These are phyloP conservation scores for Lepidium didymum DNA, from an alignment of 345 rosid species.

Conservation along the genomic window DNA sequence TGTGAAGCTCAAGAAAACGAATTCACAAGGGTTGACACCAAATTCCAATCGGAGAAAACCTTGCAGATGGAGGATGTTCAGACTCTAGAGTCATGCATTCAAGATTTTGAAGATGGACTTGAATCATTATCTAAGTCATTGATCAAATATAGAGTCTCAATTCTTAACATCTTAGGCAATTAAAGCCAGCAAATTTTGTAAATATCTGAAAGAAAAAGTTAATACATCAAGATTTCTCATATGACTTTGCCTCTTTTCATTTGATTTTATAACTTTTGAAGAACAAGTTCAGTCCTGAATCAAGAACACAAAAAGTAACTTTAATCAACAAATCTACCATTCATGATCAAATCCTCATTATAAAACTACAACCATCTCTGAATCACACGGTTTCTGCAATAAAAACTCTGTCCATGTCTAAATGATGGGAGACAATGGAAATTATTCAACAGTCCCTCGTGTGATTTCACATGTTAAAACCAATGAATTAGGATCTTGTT, in stretches of 20 bases:
- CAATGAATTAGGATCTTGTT: neutral
- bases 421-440: neutral
- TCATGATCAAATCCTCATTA: neutral
- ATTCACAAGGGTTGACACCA: conserved; percentile 16
- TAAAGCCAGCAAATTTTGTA: conserved; percentile 1
- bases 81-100: conserved; percentile 27
- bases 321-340: too few relatives aligned
- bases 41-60: conserved; percentile 2
- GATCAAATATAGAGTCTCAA: conserved; percentile 36
- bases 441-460: neutral
- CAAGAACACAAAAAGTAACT: too few relatives aligned
- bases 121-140: conserved; percentile 23
- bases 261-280: too few relatives aligned
- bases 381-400: neutral
- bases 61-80: conserved; percentile 15
- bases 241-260: too few relatives aligned
- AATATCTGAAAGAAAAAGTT: neutral
- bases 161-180: conserved; percentile 33
- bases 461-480: neutral
- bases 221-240: neutral
- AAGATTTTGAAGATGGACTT: conserved; percentile 33
- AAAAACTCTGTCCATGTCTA: neutral
- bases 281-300: too few relatives aligned
- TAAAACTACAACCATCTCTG: neutral
- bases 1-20: neutral